phyloP scores from a whole-genome alignment of 768 basidiomycete genomes.

The Saitozyma sp. region DNA sequence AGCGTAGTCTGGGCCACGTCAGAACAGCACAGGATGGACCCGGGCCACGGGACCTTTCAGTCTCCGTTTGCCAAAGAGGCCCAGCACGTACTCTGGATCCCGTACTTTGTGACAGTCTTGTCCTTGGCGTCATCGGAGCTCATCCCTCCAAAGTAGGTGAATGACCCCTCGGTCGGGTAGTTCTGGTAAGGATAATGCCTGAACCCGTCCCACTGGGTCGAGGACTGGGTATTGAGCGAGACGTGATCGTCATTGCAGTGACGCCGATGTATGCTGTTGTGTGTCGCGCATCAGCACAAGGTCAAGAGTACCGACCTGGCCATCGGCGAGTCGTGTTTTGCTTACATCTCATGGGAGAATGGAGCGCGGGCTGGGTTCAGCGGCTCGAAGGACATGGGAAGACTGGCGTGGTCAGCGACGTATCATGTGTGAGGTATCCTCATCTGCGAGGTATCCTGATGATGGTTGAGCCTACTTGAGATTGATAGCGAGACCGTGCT shows the following conservation, averaged over 20 bases:
- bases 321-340: background rate
- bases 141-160: conserved; percentile 27
- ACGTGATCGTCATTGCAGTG: conserved; percentile 17
- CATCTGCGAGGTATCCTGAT: background rate
- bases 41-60: no score
- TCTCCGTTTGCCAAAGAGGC: background rate
- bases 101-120: conserved; percentile 8
- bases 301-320: background rate
- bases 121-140: conserved; percentile 27
- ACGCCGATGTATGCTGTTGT: conserved; percentile 12
- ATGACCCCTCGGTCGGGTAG: conserved; percentile 25
- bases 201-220: conserved; percentile 29
- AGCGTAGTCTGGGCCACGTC: conserved; percentile 19
- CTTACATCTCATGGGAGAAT: conserved; percentile 12
- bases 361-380: conserved; percentile 8
- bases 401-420: background rate
- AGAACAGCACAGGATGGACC: no score
- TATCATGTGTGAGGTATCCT: background rate
- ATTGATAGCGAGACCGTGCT: conserved; percentile 17
- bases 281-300: background rate
- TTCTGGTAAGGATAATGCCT: conserved; percentile 33
- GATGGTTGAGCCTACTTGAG: conserved; percentile 19
- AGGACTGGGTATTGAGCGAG: conserved; percentile 22
- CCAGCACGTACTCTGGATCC: conserved; percentile 22
- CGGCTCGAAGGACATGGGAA: conserved; percentile 6